Evolutionary conservation across 2,329 filamentous ascomycete genomes (phyloP).

Genomic region (Chrysosporium queenslandicum): DNA sequence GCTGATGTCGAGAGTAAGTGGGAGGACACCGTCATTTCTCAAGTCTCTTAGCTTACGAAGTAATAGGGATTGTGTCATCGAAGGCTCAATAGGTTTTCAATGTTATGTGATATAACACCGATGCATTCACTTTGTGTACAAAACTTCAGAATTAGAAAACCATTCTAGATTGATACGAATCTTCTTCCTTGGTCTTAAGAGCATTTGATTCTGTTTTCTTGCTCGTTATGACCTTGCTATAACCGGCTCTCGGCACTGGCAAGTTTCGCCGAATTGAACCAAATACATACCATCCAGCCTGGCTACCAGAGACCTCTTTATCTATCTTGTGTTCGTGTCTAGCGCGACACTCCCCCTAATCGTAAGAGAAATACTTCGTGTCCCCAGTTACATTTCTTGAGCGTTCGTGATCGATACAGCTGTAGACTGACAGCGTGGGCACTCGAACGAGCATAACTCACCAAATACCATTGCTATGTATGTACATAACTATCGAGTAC

Average conservation of each 20-base stretch:
- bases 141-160: slow-evolving; percentile 11
- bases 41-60: slow-evolving; percentile 16
- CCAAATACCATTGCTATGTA: too few species aligned
- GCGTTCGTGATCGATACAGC: too few species aligned
- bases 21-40: not conserved
- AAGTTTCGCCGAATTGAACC: not conserved
- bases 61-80: slow-evolving; percentile 16
- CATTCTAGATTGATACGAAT: not conserved
- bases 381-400: too few species aligned
- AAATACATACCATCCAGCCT: too few species aligned
- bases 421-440: too few species aligned
- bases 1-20: slow-evolving; percentile 85
- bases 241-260: not conserved
- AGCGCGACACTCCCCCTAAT: too few species aligned
- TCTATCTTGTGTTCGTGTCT: too few species aligned
- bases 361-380: too few species aligned
- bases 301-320: too few species aligned
- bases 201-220: not conserved
- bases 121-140: slow-evolving; percentile 12
- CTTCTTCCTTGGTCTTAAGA: not conserved
- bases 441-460: too few species aligned
- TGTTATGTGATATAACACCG: not conserved
- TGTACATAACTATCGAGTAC: too few species aligned
- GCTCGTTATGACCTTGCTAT: not conserved
- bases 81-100: slow-evolving; percentile 17